Percentiles rank a stretch among this genome's conserved stretches.
phyloP scores from a whole-genome alignment of 2,329 filamentous ascomycete species.

The Dactylellina sp. region DNA sequence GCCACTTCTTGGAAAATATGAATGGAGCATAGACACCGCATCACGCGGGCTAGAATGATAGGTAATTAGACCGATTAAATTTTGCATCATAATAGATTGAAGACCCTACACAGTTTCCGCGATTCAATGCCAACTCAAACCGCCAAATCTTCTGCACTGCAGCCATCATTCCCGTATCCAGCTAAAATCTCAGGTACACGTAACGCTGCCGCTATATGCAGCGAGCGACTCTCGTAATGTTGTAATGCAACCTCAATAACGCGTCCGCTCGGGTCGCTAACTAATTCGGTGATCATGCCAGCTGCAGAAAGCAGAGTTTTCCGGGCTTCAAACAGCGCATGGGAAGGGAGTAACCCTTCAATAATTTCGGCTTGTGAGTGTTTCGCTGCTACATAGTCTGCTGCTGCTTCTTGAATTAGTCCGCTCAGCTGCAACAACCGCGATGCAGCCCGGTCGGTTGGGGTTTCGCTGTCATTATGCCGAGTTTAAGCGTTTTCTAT shows the following conservation, averaged over 20 bases:
- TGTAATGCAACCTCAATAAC: slow-evolving; percentile 62
- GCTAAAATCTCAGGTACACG: slow-evolving; percentile 63
- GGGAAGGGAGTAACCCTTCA: slow-evolving; percentile 60
- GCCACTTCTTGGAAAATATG: slow-evolving; percentile 62
- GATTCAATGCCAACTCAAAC: slow-evolving; percentile 61
- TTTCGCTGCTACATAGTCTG: slow-evolving; percentile 40
- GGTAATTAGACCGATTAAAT: neutral
- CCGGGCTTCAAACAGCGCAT: slow-evolving; percentile 62
- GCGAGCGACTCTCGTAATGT: slow-evolving; percentile 62
- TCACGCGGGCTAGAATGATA: slow-evolving; percentile 61
- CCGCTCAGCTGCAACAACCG: slow-evolving; percentile 34
- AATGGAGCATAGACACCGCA: slow-evolving; percentile 63
- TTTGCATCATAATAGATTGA: neutral
- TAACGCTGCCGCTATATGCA: slow-evolving; percentile 63
- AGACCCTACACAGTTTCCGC: slow-evolving; percentile 61
- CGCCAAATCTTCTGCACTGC: slow-evolving; percentile 60
- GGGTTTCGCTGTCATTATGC: slow-evolving; percentile 19
- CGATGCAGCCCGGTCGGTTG: slow-evolving; percentile 19
- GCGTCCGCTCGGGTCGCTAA: slow-evolving; percentile 62
- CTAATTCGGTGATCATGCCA: slow-evolving; percentile 62
- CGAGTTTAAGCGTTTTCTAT: slow-evolving; percentile 1
- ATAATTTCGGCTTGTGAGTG: slow-evolving; percentile 20
- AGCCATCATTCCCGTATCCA: slow-evolving; percentile 58
- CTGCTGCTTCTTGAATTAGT: slow-evolving; percentile 22
- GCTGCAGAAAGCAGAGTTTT: slow-evolving; percentile 62